Base-by-base conservation (phyloP, 768 basidiomycete species). In the Xanthoconium purpureum region DNA sequence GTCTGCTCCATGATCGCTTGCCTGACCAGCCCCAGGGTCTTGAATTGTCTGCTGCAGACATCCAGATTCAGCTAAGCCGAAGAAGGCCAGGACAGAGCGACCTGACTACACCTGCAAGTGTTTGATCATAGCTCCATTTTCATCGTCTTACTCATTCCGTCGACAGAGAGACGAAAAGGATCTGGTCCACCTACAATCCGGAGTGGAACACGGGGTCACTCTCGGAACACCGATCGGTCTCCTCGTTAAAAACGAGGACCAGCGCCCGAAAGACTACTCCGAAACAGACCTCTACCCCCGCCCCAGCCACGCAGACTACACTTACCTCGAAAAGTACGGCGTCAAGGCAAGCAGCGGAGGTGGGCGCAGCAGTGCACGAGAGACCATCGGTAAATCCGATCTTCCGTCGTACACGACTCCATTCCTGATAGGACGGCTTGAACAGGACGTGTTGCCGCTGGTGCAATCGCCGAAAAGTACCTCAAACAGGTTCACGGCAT, bases 201-300 rank as follows among this genome's bases (percentile, higher is more conserved):
- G 97, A 30, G 78, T 88, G 30, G 97, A 99, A 72, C 87, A 89
- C 60, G 97, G 93, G 29, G 87, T 96, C 30, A 98, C 97, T 3
- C 85, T 99, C 20, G 97, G 97, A 45, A 99, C 97, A 18, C 97
- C 97, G 20, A 98, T 99, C 66, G 95, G 87, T 2, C 84, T 99
- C n/a, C 79, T 98, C 49, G 94, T 99, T 38, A 91, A 85, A 66
- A 99, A 99, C 74, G 94, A 98, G 76, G 97, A 99, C 71, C 97
- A 99, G 69, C 81, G 97, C 30, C 97, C 97, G 18, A 91, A 98
- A 67, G 97, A 99, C 74, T 99, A 99, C 74, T 87, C 94, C 61
- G 97, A 98, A 78, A 98, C 97, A 0, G 97, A 99, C 70, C 77
- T 94, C 51, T 99, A 94, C 78, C 97, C 97, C 33, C 88, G 97